Conservation (phyloP, 108 stramenopile genomes). For the Cyclotella cryptica region DNA sequence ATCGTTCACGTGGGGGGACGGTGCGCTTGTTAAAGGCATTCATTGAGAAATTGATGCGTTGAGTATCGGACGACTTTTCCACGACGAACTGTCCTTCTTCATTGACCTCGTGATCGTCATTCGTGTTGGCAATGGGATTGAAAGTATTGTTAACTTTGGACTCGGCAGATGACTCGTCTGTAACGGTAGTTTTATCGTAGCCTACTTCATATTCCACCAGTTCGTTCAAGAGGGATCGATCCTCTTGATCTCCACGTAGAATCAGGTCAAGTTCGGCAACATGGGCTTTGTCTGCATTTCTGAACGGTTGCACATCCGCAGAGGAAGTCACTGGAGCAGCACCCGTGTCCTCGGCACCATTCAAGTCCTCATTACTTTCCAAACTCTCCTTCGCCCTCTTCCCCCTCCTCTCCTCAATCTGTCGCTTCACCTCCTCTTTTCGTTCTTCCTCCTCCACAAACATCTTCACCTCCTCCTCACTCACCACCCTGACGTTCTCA, state of each 20-base stretch:
- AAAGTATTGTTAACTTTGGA: neutral
- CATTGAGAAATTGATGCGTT: conserved; percentile 8
- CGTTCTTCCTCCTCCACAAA: conserved; percentile 24
- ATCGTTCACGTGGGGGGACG: conserved; percentile 52
- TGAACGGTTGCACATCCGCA: neutral
- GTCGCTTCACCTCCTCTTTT: conserved; percentile 1
- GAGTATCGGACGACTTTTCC: neutral
- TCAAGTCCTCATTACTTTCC: neutral
- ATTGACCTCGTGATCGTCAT: conserved; percentile 39
- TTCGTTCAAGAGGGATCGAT: conserved; percentile 38
- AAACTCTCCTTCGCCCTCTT: neutral
- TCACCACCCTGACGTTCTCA: conserved; percentile 10
- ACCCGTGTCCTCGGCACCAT: neutral
- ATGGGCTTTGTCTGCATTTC: neutral
- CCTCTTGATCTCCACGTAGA: conserved; percentile 38
- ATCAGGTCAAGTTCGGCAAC: conserved; percentile 12
- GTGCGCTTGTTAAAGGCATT: conserved; percentile 17
- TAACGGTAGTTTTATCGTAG: conserved; percentile 33
- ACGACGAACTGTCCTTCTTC: conserved; percentile 37
- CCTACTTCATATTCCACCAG: conserved; percentile 42
- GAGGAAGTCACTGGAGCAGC: neutral
- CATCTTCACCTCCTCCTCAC: conserved; percentile 19
- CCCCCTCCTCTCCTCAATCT: conserved; percentile 19
- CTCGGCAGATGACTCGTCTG: neutral
- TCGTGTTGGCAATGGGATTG: conserved; percentile 30